Evolutionary conservation across 495 filamentous ascomycete genomes (phyloP), one percentile per base, ranked within the genome.

Genomic region (Lophiostoma macrostomum): DNA sequence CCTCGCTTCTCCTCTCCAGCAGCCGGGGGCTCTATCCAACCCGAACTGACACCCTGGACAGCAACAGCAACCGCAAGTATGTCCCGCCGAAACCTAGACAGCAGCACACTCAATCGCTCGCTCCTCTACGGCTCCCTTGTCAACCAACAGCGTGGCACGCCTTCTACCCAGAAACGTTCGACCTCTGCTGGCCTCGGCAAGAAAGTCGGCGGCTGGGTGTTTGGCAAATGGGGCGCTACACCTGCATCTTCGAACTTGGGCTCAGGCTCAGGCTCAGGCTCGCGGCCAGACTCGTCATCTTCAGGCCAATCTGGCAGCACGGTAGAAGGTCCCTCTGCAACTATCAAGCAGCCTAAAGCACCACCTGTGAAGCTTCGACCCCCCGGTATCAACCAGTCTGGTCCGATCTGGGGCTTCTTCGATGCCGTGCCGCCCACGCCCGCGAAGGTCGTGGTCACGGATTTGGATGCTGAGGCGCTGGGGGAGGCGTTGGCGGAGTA

Each of bases 181-280:
- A 2, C 11, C 4, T 16, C 18, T 31, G 20, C 28, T 13, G 19
- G 23, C 25, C 23, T 68, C 18, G 64, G 67, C 13, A 49, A 58
- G 27, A 67, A 57, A 45, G 54, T 70, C 8, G 69, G 69, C 10
- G 67, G 65, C 23, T 72, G 69, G 67, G 64, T 70, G 6, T 66
- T 62, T 19, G 66, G 64, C 1, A 63, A 64, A 22, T 70, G 69
- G 69, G 67, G 69, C 14, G 49, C 46, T 23, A 57, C 61, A 22
- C 64, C 69, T 20, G 42, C 58, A 6, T 50, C 63, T 8, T 43
- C 58, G 12, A n/a, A 22, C 58, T 30, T 36, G 40, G 11, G 23
- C 35, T 18, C 34, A 7, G 7, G 7, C 29, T 7, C 29, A 32
- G 29, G n/a, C 29, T 32, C 29, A 32, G 29, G n/a, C 29, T 7